Base-by-base conservation (phyloP, 2,329 filamentous ascomycete species). In the Aspergillus proliferans region DNA sequence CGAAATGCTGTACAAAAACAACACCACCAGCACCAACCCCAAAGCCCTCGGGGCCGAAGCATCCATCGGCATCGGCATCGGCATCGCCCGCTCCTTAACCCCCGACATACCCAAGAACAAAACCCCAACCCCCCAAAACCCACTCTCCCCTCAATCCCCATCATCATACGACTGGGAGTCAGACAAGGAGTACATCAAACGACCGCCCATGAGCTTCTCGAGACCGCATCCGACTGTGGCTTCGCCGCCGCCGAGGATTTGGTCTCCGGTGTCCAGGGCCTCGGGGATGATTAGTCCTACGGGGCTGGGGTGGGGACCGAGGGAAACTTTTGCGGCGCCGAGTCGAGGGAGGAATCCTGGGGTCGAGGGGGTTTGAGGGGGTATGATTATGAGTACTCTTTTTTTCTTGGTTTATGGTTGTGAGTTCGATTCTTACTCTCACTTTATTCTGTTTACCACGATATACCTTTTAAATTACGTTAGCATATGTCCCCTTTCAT, bases 1-100 rank as follows among this genome's bases (percentile, higher is more conserved):
- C 76, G 87, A 91, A 76, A 90, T 91, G 86, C 83, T 91, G 42
- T 22, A 40, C 19, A 40, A 19, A 19, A 67, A 57, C 15, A 60
- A 52, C 36, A 50, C 60, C 3, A 57, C 47, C 8, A 34, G 54
- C 18, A 51, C 52, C 2, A 47, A 50, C 1, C 48, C 56, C 38
- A 72, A 68, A 50, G 62, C 61, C 12, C 68, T 4, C 21, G 21
- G 21, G 21, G 3, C 69, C 1, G 68, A 70, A 39, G 60, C 64
- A 1, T 52, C 10, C 10, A 30, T 30, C 26, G 10, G 4, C 10
- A 30, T 30, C 26, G 26, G 26, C 8, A 28, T 28, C 4, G 21
- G 21, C 2, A 21, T 57, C 42, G 55, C 60, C n/a, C 62, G 53
- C 34, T 61, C 62, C n/a, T 61, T 60, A 56, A 55, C 51, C 52